phyloP scores from a whole-genome alignment of 2,329 filamentous ascomycete genomes.

The Epicoccum sorghinum region DNA sequence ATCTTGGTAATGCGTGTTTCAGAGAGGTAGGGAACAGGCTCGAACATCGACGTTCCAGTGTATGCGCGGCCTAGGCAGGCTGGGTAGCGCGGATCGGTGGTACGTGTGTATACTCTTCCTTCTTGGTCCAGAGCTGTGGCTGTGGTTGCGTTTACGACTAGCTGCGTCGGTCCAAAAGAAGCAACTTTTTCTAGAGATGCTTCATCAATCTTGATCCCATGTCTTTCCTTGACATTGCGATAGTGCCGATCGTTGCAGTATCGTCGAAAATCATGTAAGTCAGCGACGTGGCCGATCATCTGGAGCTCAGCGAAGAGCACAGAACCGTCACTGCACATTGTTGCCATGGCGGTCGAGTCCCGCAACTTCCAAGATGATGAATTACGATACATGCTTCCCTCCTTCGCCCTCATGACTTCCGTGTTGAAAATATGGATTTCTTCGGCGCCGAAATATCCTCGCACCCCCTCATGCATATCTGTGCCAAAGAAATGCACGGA shows the following conservation, averaged over 20 bases:
- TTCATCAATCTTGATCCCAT: not conserved
- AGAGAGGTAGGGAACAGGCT: slow-evolving; percentile 33
- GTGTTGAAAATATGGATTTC: slow-evolving; percentile 21
- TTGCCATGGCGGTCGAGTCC: not conserved
- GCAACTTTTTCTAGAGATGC: not conserved
- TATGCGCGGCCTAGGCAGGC: slow-evolving; percentile 30
- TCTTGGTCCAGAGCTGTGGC: slow-evolving; percentile 23
- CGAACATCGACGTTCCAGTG: slow-evolving; percentile 6
- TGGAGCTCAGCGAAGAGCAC: not conserved
- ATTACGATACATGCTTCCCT: not conserved
- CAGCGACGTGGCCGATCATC: too few species aligned
- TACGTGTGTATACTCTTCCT: slow-evolving; percentile 30
- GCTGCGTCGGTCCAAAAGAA: slow-evolving; percentile 7
- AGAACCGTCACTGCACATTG: slow-evolving; percentile 4
- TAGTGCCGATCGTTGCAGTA: not conserved
- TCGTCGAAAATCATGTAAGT: too few species aligned
- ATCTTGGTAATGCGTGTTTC: slow-evolving; percentile 31
- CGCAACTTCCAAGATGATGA: not conserved
- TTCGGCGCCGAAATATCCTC: slow-evolving; percentile 18
- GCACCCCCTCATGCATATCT: slow-evolving; percentile 28
- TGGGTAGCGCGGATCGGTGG: slow-evolving; percentile 32
- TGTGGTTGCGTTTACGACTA: slow-evolving; percentile 30
- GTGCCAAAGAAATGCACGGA: slow-evolving; percentile 26
- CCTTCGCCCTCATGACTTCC: slow-evolving; percentile 3
- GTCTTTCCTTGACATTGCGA: not conserved